phyloP scores from a whole-genome alignment of 2,329 filamentous ascomycete species.

The Paraconiothyrium brasiliense region DNA sequence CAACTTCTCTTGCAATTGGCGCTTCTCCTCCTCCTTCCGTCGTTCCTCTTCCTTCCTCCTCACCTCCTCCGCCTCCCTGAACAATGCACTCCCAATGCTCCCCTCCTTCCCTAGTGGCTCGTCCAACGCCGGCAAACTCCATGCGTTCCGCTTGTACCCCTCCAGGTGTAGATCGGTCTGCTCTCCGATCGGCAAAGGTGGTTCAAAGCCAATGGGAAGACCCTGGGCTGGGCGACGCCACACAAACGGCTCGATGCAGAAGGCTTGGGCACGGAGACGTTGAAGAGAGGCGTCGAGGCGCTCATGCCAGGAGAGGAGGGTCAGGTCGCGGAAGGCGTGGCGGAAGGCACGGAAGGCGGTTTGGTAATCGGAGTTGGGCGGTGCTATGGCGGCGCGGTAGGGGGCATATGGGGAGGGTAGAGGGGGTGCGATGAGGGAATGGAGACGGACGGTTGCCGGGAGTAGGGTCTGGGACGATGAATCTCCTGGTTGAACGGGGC shows the following conservation, averaged over 20 bases:
- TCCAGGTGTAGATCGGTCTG: constrained; percentile 6
- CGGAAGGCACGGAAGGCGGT: constrained; percentile 51
- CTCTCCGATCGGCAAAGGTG: neutral
- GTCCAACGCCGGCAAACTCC: constrained; percentile 23
- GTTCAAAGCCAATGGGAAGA: constrained; percentile 16
- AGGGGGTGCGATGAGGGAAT: constrained; percentile 22
- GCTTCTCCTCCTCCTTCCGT: constrained; percentile 2
- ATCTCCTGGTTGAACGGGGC: neutral
- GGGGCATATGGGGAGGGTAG: constrained; percentile 14
- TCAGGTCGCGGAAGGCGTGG: constrained; percentile 52
- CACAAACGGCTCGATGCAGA: constrained; percentile 38
- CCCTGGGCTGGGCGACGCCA: constrained; percentile 27
- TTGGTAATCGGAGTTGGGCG: constrained; percentile 40
- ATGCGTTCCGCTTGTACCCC: constrained; percentile 22
- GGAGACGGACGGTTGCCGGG: constrained; percentile 22
- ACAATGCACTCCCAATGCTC: constrained; percentile 17
- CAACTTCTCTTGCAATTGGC: neutral
- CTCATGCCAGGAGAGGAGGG: constrained; percentile 53
- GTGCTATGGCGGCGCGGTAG: constrained; percentile 38
- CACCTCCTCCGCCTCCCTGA: constrained; percentile 15
- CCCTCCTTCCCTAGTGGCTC: constrained; percentile 17
- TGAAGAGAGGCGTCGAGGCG: constrained; percentile 41
- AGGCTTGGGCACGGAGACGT: constrained; percentile 24
- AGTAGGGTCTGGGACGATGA: neutral
- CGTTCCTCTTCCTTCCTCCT: constrained; percentile 9